Evolutionary conservation across 495 filamentous ascomycete species (phyloP).

Genomic region (Symbiotaphrina buchneri): DNA sequence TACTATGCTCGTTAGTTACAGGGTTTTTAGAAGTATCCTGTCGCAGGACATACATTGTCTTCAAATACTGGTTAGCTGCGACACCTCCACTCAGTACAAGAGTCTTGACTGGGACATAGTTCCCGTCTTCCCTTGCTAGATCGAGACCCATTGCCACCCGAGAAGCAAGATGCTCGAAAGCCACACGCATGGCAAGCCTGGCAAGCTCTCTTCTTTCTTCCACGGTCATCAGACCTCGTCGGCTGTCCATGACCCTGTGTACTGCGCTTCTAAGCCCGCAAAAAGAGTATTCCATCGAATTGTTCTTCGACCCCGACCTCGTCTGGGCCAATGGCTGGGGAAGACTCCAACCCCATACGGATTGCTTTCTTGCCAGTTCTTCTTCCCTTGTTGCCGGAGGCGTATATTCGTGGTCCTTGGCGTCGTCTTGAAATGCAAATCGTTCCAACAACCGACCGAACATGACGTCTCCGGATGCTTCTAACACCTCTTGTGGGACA

Average conservation of each 20-base stretch:
- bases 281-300: constrained; percentile 35
- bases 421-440: constrained; percentile 46
- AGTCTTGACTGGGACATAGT: too few relatives aligned
- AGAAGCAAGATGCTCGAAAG: constrained; percentile 74
- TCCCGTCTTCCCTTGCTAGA: constrained; percentile 9
- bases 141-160: constrained; percentile 46
- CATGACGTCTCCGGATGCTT: constrained; percentile 28
- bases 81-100: constrained; percentile 81
- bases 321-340: constrained; percentile 29
- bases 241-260: constrained; percentile 18
- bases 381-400: constrained; percentile 28
- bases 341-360: constrained; percentile 32
- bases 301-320: constrained; percentile 10
- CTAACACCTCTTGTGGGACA: constrained; percentile 28
- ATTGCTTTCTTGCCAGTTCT: constrained; percentile 19
- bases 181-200: constrained; percentile 44
- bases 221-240: constrained; percentile 11
- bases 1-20: constrained; percentile 4
- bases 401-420: constrained; percentile 24
- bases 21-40: too few relatives aligned
- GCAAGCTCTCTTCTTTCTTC: constrained; percentile 40
- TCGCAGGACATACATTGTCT: constrained; percentile 23
- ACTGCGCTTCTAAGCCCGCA: constrained; percentile 34
- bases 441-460: constrained; percentile 57
- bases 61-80: constrained; percentile 58